phyloP scores from a whole-genome alignment of 2,329 filamentous ascomycete genomes.

The Fusarium clavum region DNA sequence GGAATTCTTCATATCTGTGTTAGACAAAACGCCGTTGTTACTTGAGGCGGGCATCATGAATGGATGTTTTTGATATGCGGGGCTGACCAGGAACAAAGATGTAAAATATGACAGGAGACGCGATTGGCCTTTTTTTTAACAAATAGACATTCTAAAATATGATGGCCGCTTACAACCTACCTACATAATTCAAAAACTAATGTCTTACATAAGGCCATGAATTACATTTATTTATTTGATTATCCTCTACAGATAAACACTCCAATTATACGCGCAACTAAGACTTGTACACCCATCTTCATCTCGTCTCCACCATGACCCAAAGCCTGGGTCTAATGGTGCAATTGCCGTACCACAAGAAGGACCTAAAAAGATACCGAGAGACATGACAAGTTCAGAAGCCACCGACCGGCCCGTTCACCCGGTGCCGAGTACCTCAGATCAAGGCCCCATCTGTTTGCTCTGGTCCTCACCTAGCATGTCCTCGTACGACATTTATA shows the following conservation, averaged over 20 bases:
- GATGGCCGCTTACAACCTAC: background rate
- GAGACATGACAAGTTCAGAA: constrained; percentile 1
- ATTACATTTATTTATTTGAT: background rate
- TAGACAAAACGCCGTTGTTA: constrained; percentile 6
- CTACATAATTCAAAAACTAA: background rate
- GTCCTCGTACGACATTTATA: constrained; percentile 36
- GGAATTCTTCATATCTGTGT: background rate
- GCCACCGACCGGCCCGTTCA: constrained; percentile 15
- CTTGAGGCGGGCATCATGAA: constrained; percentile 1
- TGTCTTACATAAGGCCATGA: background rate
- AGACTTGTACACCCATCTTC: background rate
- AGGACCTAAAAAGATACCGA: constrained; percentile 1
- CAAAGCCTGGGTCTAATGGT: constrained; percentile 12
- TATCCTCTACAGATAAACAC: background rate
- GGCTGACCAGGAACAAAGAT: constrained; percentile 7
- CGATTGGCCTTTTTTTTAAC: background rate
- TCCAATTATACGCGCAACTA: background rate
- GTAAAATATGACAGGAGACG: background rate
- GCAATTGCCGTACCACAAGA: constrained; percentile 17
- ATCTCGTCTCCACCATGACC: constrained; percentile 17
- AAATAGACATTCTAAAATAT: background rate
- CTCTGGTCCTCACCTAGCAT: constrained; percentile 2
- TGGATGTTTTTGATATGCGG: constrained; percentile 11
- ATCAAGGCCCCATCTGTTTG: background rate
- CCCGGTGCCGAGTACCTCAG: background rate